Conservation (phyloP, 306 rosid species). For the Pyrus betulifolia region DNA sequence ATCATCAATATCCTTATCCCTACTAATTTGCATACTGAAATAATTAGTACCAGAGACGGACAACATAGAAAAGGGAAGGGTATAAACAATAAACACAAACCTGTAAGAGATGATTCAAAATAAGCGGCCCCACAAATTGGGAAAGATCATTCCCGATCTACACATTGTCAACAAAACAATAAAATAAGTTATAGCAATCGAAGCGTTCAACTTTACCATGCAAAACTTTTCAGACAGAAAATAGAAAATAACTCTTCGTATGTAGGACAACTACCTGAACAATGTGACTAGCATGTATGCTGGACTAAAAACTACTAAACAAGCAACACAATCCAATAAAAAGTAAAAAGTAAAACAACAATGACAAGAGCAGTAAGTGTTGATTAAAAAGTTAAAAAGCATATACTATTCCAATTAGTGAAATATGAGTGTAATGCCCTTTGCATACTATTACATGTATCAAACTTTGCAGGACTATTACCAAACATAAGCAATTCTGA, state of each 20-base stretch:
- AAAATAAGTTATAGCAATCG: neutral
- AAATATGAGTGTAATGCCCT: neutral
- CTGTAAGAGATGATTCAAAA: conserved; percentile 72
- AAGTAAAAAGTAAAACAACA: neutral
- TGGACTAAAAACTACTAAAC: neutral
- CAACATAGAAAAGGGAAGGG: neutral
- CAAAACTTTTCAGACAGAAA: neutral
- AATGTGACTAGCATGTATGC: neutral
- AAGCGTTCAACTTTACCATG: neutral
- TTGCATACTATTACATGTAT: neutral
- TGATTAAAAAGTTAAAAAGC: neutral
- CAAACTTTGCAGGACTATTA: neutral
- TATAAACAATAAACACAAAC: conserved; percentile 26
- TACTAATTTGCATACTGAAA: neutral
- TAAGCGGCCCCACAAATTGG: conserved; percentile 82
- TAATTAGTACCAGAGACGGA: neutral
- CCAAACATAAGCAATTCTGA: neutral
- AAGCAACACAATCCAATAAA: neutral
- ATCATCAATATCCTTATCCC: neutral
- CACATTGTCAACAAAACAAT: conserved; percentile 25
- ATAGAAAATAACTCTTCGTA: neutral
- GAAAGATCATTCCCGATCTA: conserved; percentile 81
- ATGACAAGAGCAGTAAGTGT: neutral
- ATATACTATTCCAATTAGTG: neutral
- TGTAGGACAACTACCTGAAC: neutral